Evolutionary conservation across 345 rosid genomes (phyloP).

Genomic region (Citrus mangshanensis): DNA sequence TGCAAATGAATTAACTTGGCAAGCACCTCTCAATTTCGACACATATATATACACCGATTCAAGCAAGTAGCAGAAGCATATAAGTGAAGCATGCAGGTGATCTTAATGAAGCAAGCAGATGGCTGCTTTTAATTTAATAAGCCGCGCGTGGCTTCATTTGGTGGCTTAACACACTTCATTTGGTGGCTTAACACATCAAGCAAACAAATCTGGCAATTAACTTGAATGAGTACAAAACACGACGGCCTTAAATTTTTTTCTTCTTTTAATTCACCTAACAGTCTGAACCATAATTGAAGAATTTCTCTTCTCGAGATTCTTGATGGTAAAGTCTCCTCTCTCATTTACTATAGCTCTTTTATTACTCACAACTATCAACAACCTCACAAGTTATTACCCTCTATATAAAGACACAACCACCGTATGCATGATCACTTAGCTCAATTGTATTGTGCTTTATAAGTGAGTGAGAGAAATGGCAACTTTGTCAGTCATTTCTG

Average conservation of each 20-base stretch:
- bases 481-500: constrained; percentile 7
- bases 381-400: constrained; percentile 10
- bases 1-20: no score
- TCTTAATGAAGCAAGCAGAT: no score
- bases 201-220: background rate
- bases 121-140: no score
- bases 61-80: no score
- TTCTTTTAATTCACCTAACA: constrained; percentile 30
- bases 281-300: constrained; percentile 24
- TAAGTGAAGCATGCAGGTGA: no score
- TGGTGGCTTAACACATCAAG: no score
- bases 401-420: constrained; percentile 31
- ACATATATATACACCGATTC: no score
- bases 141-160: no score
- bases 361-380: constrained; percentile 50
- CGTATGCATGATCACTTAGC: background rate
- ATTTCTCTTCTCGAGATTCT: constrained; percentile 39
- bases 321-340: constrained; percentile 10
- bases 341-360: constrained; percentile 24
- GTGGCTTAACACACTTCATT: no score
- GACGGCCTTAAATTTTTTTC: constrained; percentile 25
- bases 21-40: no score
- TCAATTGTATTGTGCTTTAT: background rate
- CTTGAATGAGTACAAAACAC: constrained; percentile 10
- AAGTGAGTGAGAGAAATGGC: constrained; percentile 18